Conservation (phyloP, 768 basidiomycete species). For the Coprinellus micaceus region DNA sequence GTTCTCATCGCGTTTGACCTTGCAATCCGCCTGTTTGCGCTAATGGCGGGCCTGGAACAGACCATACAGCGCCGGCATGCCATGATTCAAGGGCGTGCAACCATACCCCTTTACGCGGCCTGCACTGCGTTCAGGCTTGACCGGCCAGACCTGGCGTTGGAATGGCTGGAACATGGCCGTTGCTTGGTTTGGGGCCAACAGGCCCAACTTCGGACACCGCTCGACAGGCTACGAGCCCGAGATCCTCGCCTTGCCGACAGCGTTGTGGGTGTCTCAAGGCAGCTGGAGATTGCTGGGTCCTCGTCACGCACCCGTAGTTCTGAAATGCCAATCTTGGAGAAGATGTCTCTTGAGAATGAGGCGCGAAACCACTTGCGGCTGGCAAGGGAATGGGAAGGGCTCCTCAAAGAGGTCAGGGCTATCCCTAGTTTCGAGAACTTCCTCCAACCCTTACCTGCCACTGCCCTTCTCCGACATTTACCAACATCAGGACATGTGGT, state of each 20-base stretch:
- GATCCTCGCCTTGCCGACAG: conserved; percentile 12
- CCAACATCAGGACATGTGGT: conserved; percentile 18
- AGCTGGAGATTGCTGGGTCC: conserved; percentile 12
- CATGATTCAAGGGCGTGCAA: neutral
- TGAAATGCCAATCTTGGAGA: neutral
- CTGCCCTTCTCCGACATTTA: conserved; percentile 2
- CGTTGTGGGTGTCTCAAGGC: conserved; percentile 12
- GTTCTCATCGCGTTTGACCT: neutral
- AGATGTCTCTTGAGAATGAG: conserved; percentile 15
- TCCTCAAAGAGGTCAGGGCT: conserved; percentile 10
- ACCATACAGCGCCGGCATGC: neutral
- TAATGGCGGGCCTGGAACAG: neutral
- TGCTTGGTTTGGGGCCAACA: conserved; percentile 18
- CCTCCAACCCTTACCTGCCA: conserved; percentile 11
- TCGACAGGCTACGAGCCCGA: conserved; percentile 11
- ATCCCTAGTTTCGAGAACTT: conserved; percentile 21
- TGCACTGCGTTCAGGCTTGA: conserved; percentile 9
- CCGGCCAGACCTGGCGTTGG: conserved; percentile 10
- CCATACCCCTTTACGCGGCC: conserved; percentile 10
- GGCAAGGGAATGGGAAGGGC: conserved; percentile 16
- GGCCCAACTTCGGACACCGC: conserved; percentile 13
- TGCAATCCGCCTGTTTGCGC: neutral
- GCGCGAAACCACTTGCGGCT: conserved; percentile 13
- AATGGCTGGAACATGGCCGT: conserved; percentile 22
- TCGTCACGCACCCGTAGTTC: neutral